These are phyloP conservation scores for Discostella stelligera DNA, from an alignment of 352 stramenopile genomes.

Conservation along the genomic window DNA sequence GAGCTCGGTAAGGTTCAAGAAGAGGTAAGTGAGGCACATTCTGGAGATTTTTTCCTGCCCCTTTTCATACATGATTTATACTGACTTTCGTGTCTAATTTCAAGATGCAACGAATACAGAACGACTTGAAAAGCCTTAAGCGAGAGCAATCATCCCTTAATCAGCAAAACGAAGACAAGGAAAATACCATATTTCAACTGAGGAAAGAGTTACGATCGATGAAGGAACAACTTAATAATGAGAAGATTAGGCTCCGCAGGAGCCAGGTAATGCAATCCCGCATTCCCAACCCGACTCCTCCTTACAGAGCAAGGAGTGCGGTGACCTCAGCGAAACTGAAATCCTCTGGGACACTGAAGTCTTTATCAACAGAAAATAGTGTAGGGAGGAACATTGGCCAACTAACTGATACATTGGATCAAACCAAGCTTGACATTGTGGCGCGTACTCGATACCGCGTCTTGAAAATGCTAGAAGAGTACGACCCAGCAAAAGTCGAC, in stretches of 20 bases:
- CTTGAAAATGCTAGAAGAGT: constrained; percentile 70
- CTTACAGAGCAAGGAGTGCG: constrained; percentile 1
- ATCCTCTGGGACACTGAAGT: constrained; percentile 26
- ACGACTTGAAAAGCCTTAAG: constrained; percentile 53
- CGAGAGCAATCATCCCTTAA: constrained; percentile 59
- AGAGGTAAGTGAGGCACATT: constrained; percentile 39
- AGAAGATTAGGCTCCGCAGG: constrained; percentile 50
- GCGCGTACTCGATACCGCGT: constrained; percentile 56
- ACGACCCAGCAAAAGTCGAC: constrained; percentile 76
- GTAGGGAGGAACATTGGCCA: constrained; percentile 22
- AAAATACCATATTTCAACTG: constrained; percentile 67
- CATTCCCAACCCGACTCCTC: constrained; percentile 37
- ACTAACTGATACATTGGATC: not conserved
- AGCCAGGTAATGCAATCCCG: constrained; percentile 50
- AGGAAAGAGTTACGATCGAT: constrained; percentile 69
- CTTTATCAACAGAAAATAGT: constrained; percentile 13
- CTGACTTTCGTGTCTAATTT: constrained; percentile 8
- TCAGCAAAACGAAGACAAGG: constrained; percentile 72
- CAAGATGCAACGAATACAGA: constrained; percentile 55
- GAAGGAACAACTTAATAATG: constrained; percentile 60
- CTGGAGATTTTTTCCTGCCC: not conserved
- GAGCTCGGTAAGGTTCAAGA: constrained; percentile 73
- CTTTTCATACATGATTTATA: constrained; percentile 7
- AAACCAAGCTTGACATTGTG: constrained; percentile 9
- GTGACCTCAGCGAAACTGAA: constrained; percentile 13